Conservation (phyloP, 1,139 yeast species). For the Suhomyces bokatorum region DNA sequence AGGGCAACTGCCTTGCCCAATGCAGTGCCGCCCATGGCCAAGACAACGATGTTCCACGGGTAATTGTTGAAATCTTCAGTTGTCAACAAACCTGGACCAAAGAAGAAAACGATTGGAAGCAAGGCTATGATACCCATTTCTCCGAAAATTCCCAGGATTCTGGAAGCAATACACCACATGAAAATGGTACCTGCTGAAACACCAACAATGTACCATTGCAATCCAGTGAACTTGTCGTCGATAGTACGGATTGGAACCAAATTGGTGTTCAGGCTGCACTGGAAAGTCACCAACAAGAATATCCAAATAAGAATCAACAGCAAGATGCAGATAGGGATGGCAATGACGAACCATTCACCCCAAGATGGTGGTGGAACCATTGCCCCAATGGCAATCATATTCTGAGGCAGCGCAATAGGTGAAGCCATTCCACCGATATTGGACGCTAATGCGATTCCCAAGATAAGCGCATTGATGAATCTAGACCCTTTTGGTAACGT, state of each 20-base stretch:
- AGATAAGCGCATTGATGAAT: conserved; percentile 61
- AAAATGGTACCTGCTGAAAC: conserved; percentile 57
- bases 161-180: conserved; percentile 70
- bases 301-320: conserved; percentile 58
- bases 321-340: conserved; percentile 62
- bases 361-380: conserved; percentile 68
- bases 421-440: conserved; percentile 79
- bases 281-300: conserved; percentile 57
- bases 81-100: conserved; percentile 67
- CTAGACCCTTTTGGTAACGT: conserved; percentile 62
- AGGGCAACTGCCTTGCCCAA: conserved; percentile 73
- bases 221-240: conserved; percentile 56
- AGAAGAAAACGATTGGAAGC: conserved; percentile 63
- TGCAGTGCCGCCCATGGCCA: conserved; percentile 81
- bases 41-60: conserved; percentile 74
- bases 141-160: conserved; percentile 57
- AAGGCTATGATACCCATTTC: conserved; percentile 72
- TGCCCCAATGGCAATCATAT: conserved; percentile 70
- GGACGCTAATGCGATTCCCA: conserved; percentile 73
- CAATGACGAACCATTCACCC: conserved; percentile 76
- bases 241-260: conserved; percentile 56
- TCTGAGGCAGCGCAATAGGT: conserved; percentile 81
- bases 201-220: conserved; percentile 64
- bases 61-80: conserved; percentile 69
- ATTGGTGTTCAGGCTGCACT: conserved; percentile 39